Evolutionary conservation across 129 eudicot genomes (phyloP).

Genomic region (Helianthus tuberosus): DNA sequence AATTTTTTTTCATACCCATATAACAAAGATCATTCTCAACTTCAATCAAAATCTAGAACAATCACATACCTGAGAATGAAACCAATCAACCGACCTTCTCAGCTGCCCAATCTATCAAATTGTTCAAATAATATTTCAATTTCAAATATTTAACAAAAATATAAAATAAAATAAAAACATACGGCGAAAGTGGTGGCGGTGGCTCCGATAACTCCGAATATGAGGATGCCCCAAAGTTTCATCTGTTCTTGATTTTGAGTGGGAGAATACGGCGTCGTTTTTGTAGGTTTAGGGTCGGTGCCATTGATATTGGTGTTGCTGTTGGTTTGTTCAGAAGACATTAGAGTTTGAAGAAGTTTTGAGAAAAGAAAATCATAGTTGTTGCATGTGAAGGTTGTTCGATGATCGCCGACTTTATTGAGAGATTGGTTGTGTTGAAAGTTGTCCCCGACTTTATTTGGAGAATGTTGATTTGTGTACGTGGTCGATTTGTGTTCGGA

Average conservation of each 20-base stretch:
- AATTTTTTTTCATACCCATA: no score
- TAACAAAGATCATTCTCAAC: no score
- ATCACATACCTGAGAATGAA: constrained; percentile 57
- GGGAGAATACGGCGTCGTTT: constrained; percentile 31
- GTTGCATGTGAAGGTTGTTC: background rate
- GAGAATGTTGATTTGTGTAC: background rate
- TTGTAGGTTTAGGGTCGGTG: constrained; percentile 32
- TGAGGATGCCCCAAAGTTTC: constrained; percentile 65
- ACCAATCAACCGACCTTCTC: constrained; percentile 63
- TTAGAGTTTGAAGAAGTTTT: background rate
- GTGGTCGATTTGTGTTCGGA: no score
- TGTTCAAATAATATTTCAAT: background rate
- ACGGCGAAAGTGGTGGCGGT: constrained; percentile 73
- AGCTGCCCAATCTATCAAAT: constrained; percentile 61
- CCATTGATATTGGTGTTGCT: constrained; percentile 27
- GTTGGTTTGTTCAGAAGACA: constrained; percentile 24
- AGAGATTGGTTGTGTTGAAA: background rate
- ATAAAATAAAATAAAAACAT: constrained; percentile 4
- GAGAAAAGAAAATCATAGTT: constrained; percentile 21
- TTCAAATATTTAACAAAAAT: background rate
- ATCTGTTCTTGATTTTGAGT: constrained; percentile 36
- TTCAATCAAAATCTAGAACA: background rate
- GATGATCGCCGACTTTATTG: background rate
- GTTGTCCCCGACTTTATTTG: no score
- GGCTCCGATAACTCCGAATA: constrained; percentile 85